Evolutionary conservation across 495 filamentous ascomycete species (phyloP), one percentile per base, ranked within the genome.

Genomic region (Patellaria atrata): DNA sequence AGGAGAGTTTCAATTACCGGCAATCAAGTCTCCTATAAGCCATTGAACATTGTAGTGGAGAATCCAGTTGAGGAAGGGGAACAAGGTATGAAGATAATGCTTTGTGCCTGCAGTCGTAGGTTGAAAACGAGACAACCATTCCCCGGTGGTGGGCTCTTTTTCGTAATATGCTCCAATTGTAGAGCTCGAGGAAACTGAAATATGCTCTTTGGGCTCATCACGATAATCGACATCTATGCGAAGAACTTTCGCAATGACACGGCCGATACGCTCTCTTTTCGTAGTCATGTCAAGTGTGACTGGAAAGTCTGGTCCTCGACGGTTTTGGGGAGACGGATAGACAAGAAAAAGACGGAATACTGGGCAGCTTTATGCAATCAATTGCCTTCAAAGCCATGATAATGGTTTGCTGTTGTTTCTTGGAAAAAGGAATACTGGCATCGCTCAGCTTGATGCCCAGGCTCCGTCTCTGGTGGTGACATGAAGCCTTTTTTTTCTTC

Each of bases 11-110:
- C n/a, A n/a, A n/a, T n/a, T 57, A 83, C 89, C 89, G 35, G 89
- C 91, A 37, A 94, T 75, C 27, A 96, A 50, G 57, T 97, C 89
- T 33, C 89, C 89, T 4, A 70, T 39, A 6, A 94, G 58, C 89
- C 89, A 97, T 61, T 80, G 73, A 30, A 74, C 4, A 54, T 97
- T 97, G 56, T 97, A 97, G 29, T 75, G 69, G 5, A 61, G 57
- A 42, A 97, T 89, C 89, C 89, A 97, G 1, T 70, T 65, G 16
- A 78, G 48, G 49, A 94, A 94, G 1, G 89, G 89, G 50, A 97
- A 91, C 9, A 97, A 57, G 14, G 65, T 74, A 16, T 66, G 47
- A 13, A 74, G 16, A 46, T 93, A 94, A 1, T 57, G 47, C 11
- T 50, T 33, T 9, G 77, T 13, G 6, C 77, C 66, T 1, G 35